Percentiles rank a stretch among this genome's conserved stretches.
These are phyloP conservation scores for Spathaspora arborariae DNA, from an alignment of 805 yeast species.

Conservation along the genomic window DNA sequence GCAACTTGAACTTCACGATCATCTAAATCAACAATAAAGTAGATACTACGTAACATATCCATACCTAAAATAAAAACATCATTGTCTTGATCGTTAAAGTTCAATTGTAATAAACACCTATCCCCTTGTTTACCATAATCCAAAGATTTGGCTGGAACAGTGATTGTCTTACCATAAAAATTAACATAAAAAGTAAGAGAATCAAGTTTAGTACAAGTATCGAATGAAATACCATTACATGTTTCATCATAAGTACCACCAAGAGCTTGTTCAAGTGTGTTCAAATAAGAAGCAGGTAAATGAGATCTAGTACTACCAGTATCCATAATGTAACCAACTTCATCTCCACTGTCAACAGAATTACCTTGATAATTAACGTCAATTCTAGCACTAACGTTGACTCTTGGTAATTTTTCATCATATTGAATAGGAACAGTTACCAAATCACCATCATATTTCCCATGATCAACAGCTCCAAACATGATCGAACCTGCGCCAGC, in stretches of 20 bases:
- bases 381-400: conserved; percentile 2
- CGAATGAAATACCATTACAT: not conserved
- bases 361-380: not conserved
- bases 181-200: not conserved
- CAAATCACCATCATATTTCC: conserved; percentile 22
- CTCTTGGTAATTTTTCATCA: not conserved
- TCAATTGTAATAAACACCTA: not conserved
- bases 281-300: not conserved
- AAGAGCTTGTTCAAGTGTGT: not conserved
- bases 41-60: conserved; percentile 57
- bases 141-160: not conserved
- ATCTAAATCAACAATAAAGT: conserved; percentile 61
- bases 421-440: conserved; percentile 17
- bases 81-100: conserved; percentile 7
- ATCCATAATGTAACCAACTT: not conserved
- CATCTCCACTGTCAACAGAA: not conserved
- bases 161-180: not conserved
- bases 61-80: conserved; percentile 49
- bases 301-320: conserved; percentile 1
- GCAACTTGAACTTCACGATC: conserved; percentile 52
- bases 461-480: conserved; percentile 32
- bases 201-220: not conserved
- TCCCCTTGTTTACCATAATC: not conserved
- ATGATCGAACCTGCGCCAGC: conserved; percentile 17
- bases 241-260: not conserved